phyloP scores from a whole-genome alignment of 225 moss, liverwort and hornwort genomes.

The Marchantia paleacea region DNA sequence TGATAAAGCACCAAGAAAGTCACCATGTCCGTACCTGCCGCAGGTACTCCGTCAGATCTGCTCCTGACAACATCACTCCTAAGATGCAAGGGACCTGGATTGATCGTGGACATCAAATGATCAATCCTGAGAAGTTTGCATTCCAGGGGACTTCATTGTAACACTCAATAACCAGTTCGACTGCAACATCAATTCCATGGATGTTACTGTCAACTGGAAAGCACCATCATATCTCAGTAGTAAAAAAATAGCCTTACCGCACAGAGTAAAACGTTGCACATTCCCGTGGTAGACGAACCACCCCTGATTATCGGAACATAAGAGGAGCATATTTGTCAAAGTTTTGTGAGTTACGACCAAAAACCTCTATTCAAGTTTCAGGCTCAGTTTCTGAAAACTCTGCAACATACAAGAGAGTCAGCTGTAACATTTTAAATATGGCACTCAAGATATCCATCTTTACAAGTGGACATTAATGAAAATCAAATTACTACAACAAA shows the following conservation, averaged over 20 bases:
- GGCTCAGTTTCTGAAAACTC: no score
- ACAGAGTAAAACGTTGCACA: conserved; percentile 68
- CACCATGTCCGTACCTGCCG: conserved; percentile 56
- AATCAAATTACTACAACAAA: no score
- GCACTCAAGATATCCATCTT: no score
- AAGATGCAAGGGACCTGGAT: conserved; percentile 85
- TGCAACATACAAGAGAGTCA: no score
- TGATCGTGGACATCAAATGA: neutral
- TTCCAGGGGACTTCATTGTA: no score
- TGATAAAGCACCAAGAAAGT: conserved; percentile 7
- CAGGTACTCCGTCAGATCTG: conserved; percentile 84
- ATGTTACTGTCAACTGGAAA: neutral
- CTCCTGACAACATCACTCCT: conserved; percentile 65
- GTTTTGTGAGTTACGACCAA: no score
- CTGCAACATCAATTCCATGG: neutral
- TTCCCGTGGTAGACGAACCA: conserved; percentile 32
- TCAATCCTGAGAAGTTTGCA: neutral
- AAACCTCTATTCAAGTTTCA: no score
- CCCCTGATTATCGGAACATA: conserved; percentile 8
- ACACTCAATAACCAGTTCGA: no score
- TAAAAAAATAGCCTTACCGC: conserved; percentile 44
- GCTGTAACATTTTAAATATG: no score
- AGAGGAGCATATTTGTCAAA: no score
- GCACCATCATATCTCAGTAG: neutral
- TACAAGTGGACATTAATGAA: no score